Evolutionary conservation across 2,329 filamentous ascomycete species (phyloP), one percentile per base, ranked within the genome.

Genomic region (Bipolaris gigantea): DNA sequence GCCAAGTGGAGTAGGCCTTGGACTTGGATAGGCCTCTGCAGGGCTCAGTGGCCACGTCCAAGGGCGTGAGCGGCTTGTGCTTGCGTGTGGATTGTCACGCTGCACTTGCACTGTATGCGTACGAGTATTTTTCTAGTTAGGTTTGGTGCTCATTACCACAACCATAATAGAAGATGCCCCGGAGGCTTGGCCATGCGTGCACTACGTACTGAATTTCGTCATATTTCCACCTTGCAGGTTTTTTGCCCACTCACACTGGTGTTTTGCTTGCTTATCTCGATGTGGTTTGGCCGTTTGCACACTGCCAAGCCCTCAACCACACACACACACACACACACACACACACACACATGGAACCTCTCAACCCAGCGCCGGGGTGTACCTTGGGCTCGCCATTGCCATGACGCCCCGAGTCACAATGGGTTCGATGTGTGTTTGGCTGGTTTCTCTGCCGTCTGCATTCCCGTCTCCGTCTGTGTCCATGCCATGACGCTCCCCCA

Each of bases 211-310:
- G 7, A 13, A 3, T 21, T n/a, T n/a, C 30, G 19, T 9, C 42
- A 46, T 15, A 38, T 33, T 53, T 53, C 15, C 46, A 27, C 21
- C 48, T 49, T 59, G 39, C 59, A 60, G 55, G 58, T 63, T 63
- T 57, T 56, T 41, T 48, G 49, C 44, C 48, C 49, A 40, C 34
- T 34, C 44, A 46, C 49, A 40, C 34, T 34, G 33, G 41, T 39
- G 43, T 33, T 16, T 35, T 39, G 43, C 33, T 13, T 35, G 33
- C 7, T 39, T 39, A 16, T 30, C 27, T 27, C 36, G 18, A 23
- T 9, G 21, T 30, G 30, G 34, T 27, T 33, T 40, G 48, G 32
- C 39, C 56, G 63, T 61, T 63, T 61, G 59, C 64, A 65, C 49
- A 50, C 46, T 38, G 61, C 59, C 60, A 62, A 62, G 60, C 5